Evolutionary conservation across 306 rosid genomes (phyloP).

Genomic region (Trifolium repens): DNA sequence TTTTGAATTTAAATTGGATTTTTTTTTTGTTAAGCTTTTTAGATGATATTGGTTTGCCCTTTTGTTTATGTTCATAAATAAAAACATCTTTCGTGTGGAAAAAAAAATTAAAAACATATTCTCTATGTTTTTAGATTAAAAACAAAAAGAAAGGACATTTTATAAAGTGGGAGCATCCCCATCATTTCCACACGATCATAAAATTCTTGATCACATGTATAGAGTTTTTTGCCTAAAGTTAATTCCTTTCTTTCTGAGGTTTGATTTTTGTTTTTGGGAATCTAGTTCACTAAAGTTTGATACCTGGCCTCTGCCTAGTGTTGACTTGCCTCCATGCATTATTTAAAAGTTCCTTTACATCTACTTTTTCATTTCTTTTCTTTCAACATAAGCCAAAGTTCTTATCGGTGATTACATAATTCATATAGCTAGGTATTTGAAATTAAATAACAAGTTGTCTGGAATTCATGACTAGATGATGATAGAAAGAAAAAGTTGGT

Average conservation of each 20-base stretch:
- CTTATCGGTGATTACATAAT: background rate
- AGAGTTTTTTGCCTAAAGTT: constrained; percentile 28
- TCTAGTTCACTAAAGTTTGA: constrained; percentile 36
- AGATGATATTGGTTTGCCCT: too few species aligned
- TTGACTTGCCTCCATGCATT: constrained; percentile 20
- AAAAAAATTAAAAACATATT: too few species aligned
- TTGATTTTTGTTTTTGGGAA: constrained; percentile 27
- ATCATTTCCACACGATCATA: constrained; percentile 23
- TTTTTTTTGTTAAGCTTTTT: too few species aligned
- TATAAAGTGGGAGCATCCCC: constrained; percentile 43
- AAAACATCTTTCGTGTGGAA: too few species aligned
- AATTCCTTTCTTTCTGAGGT: background rate
- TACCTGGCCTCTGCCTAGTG: constrained; percentile 33
- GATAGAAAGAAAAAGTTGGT: too few species aligned
- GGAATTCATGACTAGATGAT: background rate
- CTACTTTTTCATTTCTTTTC: constrained; percentile 11
- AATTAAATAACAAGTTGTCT: background rate
- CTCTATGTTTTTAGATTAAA: background rate
- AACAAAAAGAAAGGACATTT: background rate
- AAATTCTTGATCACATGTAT: constrained; percentile 18
- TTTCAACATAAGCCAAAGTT: constrained; percentile 31
- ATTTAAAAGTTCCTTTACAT: constrained; percentile 21
- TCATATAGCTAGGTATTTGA: constrained; percentile 1
- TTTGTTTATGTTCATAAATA: too few species aligned
- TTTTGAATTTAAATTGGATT: too few species aligned